Conservation (phyloP, 371 early-diverging fungal species). For the Capniomyces stellatus region DNA sequence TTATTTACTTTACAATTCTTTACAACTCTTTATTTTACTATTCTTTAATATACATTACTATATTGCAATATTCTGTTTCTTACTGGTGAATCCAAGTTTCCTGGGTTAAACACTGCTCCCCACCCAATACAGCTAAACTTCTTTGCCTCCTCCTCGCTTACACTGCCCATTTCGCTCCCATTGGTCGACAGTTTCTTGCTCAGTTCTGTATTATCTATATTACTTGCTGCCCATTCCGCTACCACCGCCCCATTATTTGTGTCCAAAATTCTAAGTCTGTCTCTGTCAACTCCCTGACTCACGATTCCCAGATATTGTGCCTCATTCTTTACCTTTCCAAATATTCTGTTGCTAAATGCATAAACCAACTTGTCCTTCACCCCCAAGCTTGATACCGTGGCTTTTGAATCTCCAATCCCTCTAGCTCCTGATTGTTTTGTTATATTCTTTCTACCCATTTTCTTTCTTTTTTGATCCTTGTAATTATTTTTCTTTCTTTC, state of each 20-base stretch:
- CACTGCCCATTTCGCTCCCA: slow-evolving; percentile 17
- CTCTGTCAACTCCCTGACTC: slow-evolving; percentile 12
- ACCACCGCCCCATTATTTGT: slow-evolving; percentile 12
- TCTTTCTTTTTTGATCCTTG: no score
- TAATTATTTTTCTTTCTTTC: no score
- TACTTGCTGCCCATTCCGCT: not conserved
- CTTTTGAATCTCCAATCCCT: not conserved
- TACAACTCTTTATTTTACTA: no score
- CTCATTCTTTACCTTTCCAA: not conserved
- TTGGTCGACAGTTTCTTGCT: not conserved
- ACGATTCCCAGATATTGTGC: slow-evolving; percentile 11
- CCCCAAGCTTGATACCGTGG: not conserved
- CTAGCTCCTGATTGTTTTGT: no score
- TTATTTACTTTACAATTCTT: no score
- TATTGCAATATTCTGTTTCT: no score
- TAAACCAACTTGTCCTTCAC: not conserved
- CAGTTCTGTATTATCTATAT: not conserved
- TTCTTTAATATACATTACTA: no score
- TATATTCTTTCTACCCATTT: no score
- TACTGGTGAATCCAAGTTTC: no score
- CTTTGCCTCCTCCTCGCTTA: not conserved
- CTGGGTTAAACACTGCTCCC: slow-evolving; percentile 6
- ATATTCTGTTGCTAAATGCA: not conserved
- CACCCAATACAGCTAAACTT: slow-evolving; percentile 9
- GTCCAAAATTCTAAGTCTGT: slow-evolving; percentile 16